Percentiles rank a stretch among this genome's conserved stretches.
These are phyloP conservation scores for Pachyrhizus erosus DNA, from an alignment of 306 rosid genomes.

Conservation along the genomic window DNA sequence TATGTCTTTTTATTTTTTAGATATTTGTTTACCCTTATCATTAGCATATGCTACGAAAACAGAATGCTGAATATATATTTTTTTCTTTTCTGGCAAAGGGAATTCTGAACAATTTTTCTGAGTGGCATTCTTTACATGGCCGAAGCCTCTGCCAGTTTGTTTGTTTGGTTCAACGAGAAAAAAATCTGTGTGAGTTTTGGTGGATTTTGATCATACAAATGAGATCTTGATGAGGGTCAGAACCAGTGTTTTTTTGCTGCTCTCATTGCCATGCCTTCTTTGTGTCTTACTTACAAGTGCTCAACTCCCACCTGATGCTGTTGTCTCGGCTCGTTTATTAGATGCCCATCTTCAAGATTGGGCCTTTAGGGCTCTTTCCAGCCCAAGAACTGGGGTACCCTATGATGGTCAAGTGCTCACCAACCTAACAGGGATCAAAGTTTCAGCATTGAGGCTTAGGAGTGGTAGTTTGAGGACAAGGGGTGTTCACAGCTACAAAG, in stretches of 20 bases:
- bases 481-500: conserved; percentile 53
- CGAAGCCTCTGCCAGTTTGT: neutral
- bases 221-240: conserved; percentile 45
- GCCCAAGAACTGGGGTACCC: conserved; percentile 49
- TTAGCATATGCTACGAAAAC: neutral
- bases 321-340: conserved; percentile 47
- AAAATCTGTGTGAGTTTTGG: neutral
- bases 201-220: neutral
- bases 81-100: neutral
- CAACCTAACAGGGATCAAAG: conserved; percentile 50
- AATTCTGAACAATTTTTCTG: neutral
- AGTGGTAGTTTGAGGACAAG: conserved; percentile 54
- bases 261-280: conserved; percentile 30
- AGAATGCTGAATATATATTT: neutral
- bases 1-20: neutral
- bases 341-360: conserved; percentile 55
- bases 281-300: conserved; percentile 37
- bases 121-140: neutral
- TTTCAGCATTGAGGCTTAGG: conserved; percentile 55
- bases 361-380: conserved; percentile 52
- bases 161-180: neutral
- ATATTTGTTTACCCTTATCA: neutral
- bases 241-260: conserved; percentile 25
- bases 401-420: conserved; percentile 47
- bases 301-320: neutral